Evolutionary conservation across 306 rosid genomes (phyloP), one percentile per base, ranked within the genome.

Genomic region (Cicer arietinum): DNA sequence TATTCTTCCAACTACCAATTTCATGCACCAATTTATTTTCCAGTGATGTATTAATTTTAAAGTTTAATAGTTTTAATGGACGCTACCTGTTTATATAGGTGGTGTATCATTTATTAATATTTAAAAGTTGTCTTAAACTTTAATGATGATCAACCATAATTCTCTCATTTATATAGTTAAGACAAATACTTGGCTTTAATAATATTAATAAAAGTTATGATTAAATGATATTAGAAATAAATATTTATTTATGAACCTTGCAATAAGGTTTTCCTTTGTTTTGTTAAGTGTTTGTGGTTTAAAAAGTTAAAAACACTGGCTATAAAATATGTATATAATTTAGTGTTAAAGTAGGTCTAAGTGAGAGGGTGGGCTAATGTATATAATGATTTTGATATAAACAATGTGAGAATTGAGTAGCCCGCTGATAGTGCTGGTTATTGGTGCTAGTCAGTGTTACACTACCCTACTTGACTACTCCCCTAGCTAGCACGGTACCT

Each of bases 301-400:
- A 3, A 51, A 65, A 51, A 64, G 64, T 63, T 5, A 41, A 17
- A 63, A 48, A 61, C 52, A 17, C 14, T 4, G 1, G 6, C 25
- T 62, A 48, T 11, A 61, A 61, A 46, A 60, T 45, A 25, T 40
- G 22, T 17, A 40, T 39, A 62, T 20, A 44, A 50, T 4, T 20
- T 51, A 6, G 4, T 51, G 37, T n/a, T 41, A 0, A 76, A 41
- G 8, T 20, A 63, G 25, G 25, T 40, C 4, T 14, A 41, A 41
- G 30, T 8, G 10, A 14, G 2, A 10, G 50, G 8, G 7, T 63
- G 25, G 48, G 50, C 13, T 30, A 30, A 18, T 7, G 44, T 37
- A 30, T 7, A 37, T 10, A 63, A 74, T 62, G 79, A 74, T 61
- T 61, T 74, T 10, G 50, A 5, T 18, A 40, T 75, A 35, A 58